Conservation (phyloP, 75 land plant species). For the Isoetes taiwanensis region DNA sequence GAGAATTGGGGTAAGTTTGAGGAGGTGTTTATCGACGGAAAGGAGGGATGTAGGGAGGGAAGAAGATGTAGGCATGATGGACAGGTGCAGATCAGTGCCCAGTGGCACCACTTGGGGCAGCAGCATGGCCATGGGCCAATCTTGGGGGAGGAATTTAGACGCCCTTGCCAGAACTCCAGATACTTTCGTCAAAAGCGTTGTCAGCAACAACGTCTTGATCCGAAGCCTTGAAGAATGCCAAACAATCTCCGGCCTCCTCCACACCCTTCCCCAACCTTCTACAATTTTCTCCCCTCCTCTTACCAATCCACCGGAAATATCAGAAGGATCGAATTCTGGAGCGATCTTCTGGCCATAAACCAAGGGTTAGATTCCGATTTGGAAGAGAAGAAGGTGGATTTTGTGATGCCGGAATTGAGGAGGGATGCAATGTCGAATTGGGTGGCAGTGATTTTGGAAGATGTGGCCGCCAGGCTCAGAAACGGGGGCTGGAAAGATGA, state of each 20-base stretch:
- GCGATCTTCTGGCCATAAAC: constrained; percentile 47
- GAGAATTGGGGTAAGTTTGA: neutral
- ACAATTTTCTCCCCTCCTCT: no score
- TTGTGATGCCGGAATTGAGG: neutral
- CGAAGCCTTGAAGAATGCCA: no score
- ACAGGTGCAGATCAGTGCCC: neutral
- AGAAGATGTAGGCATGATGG: no score
- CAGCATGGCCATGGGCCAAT: no score
- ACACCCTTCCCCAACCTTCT: no score
- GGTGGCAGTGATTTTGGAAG: constrained; percentile 50
- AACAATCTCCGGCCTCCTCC: no score
- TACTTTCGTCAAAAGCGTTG: no score
- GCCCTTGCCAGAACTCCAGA: constrained; percentile 15
- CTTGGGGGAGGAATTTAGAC: constrained; percentile 35
- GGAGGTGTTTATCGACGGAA: neutral
- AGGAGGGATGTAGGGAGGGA: neutral
- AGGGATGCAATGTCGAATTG: constrained; percentile 28
- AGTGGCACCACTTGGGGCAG: no score
- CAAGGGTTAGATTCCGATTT: constrained; percentile 21
- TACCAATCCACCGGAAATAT: constrained; percentile 40
- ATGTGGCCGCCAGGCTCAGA: constrained; percentile 41
- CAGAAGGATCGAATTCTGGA: constrained; percentile 85
- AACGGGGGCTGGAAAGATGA: constrained; percentile 71
- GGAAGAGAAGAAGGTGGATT: neutral
- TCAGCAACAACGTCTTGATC: no score